These are phyloP conservation scores for Osmanthus fragrans DNA, from an alignment of 257 asterid genomes.

Conservation along the genomic window DNA sequence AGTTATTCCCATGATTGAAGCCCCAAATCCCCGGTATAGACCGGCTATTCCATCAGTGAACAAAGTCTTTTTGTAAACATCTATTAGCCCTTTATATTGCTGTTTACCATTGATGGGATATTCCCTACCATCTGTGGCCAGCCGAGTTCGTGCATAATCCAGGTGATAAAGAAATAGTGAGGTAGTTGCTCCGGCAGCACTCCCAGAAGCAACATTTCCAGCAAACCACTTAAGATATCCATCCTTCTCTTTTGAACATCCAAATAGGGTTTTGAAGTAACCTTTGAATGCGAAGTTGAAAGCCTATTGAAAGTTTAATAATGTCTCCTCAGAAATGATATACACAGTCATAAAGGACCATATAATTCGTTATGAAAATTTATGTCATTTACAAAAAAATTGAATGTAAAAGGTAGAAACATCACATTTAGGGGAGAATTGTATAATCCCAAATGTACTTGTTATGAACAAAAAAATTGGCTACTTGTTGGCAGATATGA, in stretches of 20 bases:
- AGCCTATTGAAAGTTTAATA: slow-evolving; percentile 53
- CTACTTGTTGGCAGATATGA: neutral
- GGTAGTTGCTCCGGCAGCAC: slow-evolving; percentile 99
- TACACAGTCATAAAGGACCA: neutral
- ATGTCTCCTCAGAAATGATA: slow-evolving; percentile 12
- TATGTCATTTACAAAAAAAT: neutral
- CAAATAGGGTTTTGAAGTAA: slow-evolving; percentile 68
- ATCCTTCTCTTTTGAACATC: slow-evolving; percentile 81
- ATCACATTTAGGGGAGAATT: too few species aligned
- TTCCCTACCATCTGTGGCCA: slow-evolving; percentile 50
- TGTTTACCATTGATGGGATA: slow-evolving; percentile 39
- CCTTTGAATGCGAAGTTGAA: slow-evolving; percentile 96
- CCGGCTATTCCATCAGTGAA: slow-evolving; percentile 78
- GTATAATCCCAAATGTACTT: neutral
- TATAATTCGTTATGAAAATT: neutral
- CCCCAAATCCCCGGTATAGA: slow-evolving; percentile 93
- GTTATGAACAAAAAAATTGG: neutral
- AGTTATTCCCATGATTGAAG: slow-evolving; percentile 79
- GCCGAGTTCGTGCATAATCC: slow-evolving; percentile 65
- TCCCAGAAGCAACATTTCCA: slow-evolving; percentile 96
- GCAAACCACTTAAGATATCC: slow-evolving; percentile 91
- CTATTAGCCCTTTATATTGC: slow-evolving; percentile 57
- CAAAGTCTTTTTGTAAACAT: slow-evolving; percentile 80
- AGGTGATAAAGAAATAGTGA: slow-evolving; percentile 68
- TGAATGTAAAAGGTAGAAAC: neutral